phyloP scores from a whole-genome alignment of 371 early-diverging fungal genomes.

The Phascolomyces articulosus region DNA sequence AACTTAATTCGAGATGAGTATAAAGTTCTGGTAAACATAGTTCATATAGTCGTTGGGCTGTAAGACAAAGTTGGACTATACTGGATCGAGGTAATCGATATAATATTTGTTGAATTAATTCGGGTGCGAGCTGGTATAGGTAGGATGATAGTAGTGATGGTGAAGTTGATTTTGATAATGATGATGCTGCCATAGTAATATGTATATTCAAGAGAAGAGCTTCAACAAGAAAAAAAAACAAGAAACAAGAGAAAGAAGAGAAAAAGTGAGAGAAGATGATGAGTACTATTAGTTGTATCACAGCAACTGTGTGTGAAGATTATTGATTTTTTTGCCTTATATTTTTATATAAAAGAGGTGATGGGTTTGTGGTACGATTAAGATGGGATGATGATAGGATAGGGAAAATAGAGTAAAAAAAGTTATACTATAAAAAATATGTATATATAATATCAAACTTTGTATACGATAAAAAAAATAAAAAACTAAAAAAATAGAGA shows the following conservation, averaged over 20 bases:
- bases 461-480: not conserved
- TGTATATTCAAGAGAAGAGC: not conserved
- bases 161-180: not conserved
- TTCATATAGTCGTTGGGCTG: conserved; percentile 25
- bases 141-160: not conserved
- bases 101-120: not conserved
- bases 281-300: not conserved
- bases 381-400: not conserved
- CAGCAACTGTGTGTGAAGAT: not conserved
- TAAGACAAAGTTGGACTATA: conserved; percentile 34
- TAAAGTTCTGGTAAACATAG: conserved; percentile 40
- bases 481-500: not conserved
- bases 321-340: not conserved
- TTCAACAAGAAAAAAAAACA: not conserved
- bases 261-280: conserved; percentile 3
- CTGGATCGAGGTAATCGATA: conserved; percentile 21
- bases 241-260: not conserved
- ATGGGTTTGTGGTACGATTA: not conserved
- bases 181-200: not conserved
- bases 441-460: not conserved
- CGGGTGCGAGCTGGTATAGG: not conserved
- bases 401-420: too few species aligned
- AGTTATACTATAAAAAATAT: not conserved
- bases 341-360: not conserved
- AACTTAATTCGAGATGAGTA: conserved; percentile 33